Base-by-base conservation (phyloP, 2,329 filamentous ascomycete species). In the Monosporascus ibericus region DNA sequence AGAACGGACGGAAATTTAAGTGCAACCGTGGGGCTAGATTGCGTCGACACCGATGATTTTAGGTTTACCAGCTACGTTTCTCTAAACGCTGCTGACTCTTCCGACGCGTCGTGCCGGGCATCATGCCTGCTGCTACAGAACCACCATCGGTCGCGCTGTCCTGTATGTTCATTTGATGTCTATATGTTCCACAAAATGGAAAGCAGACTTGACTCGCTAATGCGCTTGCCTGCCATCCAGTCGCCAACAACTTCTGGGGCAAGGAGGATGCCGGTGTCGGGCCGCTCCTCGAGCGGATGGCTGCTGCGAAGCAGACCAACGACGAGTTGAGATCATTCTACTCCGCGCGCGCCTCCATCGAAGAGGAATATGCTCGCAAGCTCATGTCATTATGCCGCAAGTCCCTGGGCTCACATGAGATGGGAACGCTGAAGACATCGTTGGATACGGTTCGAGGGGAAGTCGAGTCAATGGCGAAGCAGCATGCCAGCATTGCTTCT, bases 161-260 rank as follows among this genome's bases (percentile, higher is more conserved):
- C 47, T 88, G 55, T 57, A 55, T 46, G 55, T 57, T 30, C 17
- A 5, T 47, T 14, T 37, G 8, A 3, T 20, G 15, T 18, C n/a
- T 47, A n/a, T n/a, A 15, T 22, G 8, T n/a, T 39, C 17, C 8
- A 11, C 25, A 40, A 17, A n/a, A 20, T 14, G 18, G 36, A 18
- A 17, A 46, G 24, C 6, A 46, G n/a, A 8, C 22, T 46, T 22
- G 15, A 46, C n/a, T 50, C 58, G 57, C 61, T 67, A 59, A 72
- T 44, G 38, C 15, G 38, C 15, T 2, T 14, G 22, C 5, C 9
- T 34, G 36, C 11, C 24, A 47, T 52, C 60, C 60, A 92, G 92
- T 99, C 75, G 92, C 94, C 65, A 99, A 99, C 76, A 99, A 99
- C 70, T 99, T 99, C 72, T 99, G 94, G 94, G 94, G 94, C 58